These are phyloP conservation scores for Talaromyces funiculosus DNA, from an alignment of 2,329 filamentous ascomycete species.

Conservation along the genomic window DNA sequence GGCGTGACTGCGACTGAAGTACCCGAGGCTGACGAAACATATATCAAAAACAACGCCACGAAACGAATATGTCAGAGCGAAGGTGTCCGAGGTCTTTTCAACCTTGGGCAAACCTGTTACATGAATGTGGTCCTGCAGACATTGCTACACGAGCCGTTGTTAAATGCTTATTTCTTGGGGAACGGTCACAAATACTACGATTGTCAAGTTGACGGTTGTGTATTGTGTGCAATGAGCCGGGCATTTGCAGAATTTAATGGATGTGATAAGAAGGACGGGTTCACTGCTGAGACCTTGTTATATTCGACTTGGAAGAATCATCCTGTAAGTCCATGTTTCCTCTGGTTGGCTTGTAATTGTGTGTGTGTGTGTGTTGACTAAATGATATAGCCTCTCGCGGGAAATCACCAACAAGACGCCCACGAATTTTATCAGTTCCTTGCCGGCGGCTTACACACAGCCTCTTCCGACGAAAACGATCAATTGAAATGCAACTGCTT, in stretches of 20 bases:
- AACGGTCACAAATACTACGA: constrained; percentile 78
- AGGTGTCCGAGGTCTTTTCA: constrained; percentile 87
- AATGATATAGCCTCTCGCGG: constrained; percentile 61
- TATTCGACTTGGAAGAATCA: constrained; percentile 86
- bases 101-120: constrained; percentile 97
- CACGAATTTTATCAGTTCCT: constrained; percentile 97
- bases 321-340: constrained; percentile 48
- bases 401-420: constrained; percentile 92
- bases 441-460: constrained; percentile 75
- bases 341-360: too few relatives aligned
- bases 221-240: constrained; percentile 57
- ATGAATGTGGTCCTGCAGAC: constrained; percentile 94
- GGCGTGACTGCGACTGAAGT: constrained; percentile 34
- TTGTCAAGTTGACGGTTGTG: constrained; percentile 57
- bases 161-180: constrained; percentile 85
- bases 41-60: constrained; percentile 71
- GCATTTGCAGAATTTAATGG: constrained; percentile 60
- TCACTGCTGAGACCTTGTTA: constrained; percentile 83
- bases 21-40: constrained; percentile 55
- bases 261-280: constrained; percentile 69
- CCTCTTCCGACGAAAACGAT: constrained; percentile 38
- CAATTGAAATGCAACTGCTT: constrained; percentile 68
- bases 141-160: constrained; percentile 85
- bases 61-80: constrained; percentile 77
- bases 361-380: neutral